phyloP scores from a whole-genome alignment of 2,329 filamentous ascomycete genomes.

The Dendryphion nanum region DNA sequence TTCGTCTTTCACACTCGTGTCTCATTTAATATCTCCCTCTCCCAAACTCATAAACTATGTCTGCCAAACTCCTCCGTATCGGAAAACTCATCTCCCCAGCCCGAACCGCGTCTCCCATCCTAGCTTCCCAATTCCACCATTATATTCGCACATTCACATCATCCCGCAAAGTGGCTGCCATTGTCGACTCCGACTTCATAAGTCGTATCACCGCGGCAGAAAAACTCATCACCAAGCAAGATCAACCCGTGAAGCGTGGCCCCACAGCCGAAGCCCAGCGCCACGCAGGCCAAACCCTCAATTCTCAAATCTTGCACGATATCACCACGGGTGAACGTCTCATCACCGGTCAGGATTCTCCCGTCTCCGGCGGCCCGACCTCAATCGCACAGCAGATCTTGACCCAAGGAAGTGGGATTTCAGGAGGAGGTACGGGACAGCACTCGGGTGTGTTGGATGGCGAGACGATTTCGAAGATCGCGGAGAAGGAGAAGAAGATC shows the following conservation, averaged over 20 bases:
- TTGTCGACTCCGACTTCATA: constrained; percentile 40
- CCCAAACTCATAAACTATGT: constrained; percentile 5
- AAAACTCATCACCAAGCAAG: constrained; percentile 38
- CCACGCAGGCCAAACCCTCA: constrained; percentile 34
- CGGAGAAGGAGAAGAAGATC: constrained; percentile 28
- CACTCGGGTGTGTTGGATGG: constrained; percentile 24
- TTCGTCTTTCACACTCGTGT: too few relatives aligned
- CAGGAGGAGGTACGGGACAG: constrained; percentile 1
- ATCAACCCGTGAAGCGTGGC: constrained; percentile 36
- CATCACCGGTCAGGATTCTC: constrained; percentile 35
- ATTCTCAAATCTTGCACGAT: constrained; percentile 36
- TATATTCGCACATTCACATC: constrained; percentile 14
- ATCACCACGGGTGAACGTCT: constrained; percentile 44
- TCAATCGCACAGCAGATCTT: constrained; percentile 36
- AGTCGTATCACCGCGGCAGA: constrained; percentile 43
- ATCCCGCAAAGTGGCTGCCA: constrained; percentile 13
- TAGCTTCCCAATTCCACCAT: constrained; percentile 7
- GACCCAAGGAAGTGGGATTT: constrained; percentile 1
- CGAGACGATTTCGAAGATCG: constrained; percentile 26
- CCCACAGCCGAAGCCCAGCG: constrained; percentile 45
- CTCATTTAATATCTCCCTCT: too few relatives aligned
- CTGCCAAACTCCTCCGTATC: constrained; percentile 11
- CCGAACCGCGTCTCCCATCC: constrained; percentile 8
- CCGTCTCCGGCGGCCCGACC: constrained; percentile 40
- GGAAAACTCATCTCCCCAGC: constrained; percentile 9